phyloP scores from a whole-genome alignment of 2,329 filamentous ascomycete genomes.

The Diaporthe sp. region DNA sequence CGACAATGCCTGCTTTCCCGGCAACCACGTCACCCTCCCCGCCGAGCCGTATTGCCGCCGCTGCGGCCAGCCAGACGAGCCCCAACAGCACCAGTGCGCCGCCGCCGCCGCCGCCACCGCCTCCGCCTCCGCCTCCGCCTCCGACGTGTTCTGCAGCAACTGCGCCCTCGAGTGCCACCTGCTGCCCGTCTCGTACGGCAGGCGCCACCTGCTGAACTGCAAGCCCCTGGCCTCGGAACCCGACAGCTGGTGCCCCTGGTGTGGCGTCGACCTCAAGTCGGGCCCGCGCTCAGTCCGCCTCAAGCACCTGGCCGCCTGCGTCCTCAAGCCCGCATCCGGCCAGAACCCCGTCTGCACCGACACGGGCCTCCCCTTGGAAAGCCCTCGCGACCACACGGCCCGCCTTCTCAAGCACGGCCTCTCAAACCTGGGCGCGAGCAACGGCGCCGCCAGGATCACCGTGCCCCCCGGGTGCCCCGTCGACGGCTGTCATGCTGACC shows the following conservation, averaged over 20 bases:
- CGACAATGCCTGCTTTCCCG: slow-evolving; percentile 41
- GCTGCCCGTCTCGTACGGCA: slow-evolving; percentile 33
- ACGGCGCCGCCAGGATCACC: background rate
- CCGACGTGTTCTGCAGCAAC: slow-evolving; percentile 14
- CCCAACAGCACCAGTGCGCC: slow-evolving; percentile 13
- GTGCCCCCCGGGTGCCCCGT: slow-evolving; percentile 23
- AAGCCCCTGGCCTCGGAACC: slow-evolving; percentile 14
- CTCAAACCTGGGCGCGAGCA: background rate
- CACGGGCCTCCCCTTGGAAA: slow-evolving; percentile 13
- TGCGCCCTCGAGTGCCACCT: slow-evolving; percentile 36
- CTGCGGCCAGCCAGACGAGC: slow-evolving; percentile 32
- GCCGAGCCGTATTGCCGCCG: slow-evolving; percentile 23
- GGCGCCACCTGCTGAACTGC: slow-evolving; percentile 38
- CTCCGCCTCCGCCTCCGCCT: background rate
- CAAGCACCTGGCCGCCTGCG: slow-evolving; percentile 35
- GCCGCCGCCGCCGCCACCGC: background rate
- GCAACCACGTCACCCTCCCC: background rate
- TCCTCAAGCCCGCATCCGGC: slow-evolving; percentile 13
- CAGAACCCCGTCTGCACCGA: slow-evolving; percentile 34
- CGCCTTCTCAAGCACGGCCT: background rate
- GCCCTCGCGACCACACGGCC: slow-evolving; percentile 26
- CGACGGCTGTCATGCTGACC: slow-evolving; percentile 9
- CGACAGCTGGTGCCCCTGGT: slow-evolving; percentile 41
- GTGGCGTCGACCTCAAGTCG: slow-evolving; percentile 36
- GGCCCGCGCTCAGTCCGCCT: background rate